Base-by-base conservation (phyloP, 2,329 filamentous ascomycete genomes). In the Balansia obtecta region DNA sequence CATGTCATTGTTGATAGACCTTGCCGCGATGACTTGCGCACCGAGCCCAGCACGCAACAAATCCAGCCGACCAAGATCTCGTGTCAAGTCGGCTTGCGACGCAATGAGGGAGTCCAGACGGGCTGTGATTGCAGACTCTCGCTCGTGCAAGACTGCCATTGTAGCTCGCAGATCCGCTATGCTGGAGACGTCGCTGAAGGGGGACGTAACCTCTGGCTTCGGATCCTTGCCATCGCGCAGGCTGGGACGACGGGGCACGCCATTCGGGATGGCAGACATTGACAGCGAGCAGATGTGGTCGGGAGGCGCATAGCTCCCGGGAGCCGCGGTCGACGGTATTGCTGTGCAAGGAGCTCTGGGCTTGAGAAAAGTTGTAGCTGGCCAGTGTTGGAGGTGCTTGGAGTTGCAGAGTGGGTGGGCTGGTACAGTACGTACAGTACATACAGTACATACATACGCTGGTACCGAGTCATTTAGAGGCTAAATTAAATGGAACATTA, bases 1-100 rank as follows among this genome's bases (percentile, higher is more conserved):
- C 86, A 96, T 95, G 64, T 82, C 85, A 78, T 88, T 87, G 73
- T 87, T 86, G 62, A 98, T 85, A 43, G 83, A 76, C 54, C 91
- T 81, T 13, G 89, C 85, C 46, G 86, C 85, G 61, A 90, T 85
- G 47, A 86, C 86, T 63, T 97, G 93, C 5, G 88, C 81, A 52
- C 89, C 89, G 33, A 97, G 78, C 55, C 90, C 85, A 41, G 90
- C 90, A 57, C 93, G 86, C 50, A 96, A 77, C 32, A 95, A 76
- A 67, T 98, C 93, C 55, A 98, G 77, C 16, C 91, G 85, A 53
- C 83, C 83, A 47, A 98, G 76, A 61, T 96, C 88, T 57, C 89
- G 86, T 18, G 86, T 85, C 46, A 98, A 79, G 62, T 95, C 86
- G 54, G 87, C 82, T 64, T 97, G 89, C 1, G 87, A 89, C 54